Evolutionary conservation across 495 filamentous ascomycete species (phyloP).

Genomic region (Lasiosphaeria ovina): DNA sequence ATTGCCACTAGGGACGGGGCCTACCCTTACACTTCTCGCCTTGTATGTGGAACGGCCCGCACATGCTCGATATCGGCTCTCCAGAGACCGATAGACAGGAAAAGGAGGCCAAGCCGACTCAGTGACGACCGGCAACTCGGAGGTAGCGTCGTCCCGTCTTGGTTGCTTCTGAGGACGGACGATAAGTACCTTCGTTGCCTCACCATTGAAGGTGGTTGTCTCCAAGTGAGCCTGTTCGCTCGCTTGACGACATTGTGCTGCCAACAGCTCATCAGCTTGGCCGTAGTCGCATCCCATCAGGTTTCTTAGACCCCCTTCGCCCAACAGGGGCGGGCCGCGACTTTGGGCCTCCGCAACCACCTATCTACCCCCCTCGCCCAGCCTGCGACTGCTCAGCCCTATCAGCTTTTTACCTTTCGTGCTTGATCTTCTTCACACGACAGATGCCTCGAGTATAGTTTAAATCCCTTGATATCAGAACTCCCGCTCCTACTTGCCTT

Average conservation of each 20-base stretch:
- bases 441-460: not conserved
- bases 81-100: too few relatives aligned
- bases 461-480: not conserved
- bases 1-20: too few relatives aligned
- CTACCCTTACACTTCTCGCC: too few relatives aligned
- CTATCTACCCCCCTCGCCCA: not conserved
- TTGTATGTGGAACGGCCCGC: too few relatives aligned
- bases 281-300: not conserved
- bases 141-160: too few relatives aligned
- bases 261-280: not conserved
- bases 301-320: not conserved
- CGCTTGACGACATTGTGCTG: not conserved
- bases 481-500: not conserved
- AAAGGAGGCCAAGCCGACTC: too few relatives aligned
- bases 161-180: too few relatives aligned
- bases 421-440: not conserved
- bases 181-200: too few relatives aligned
- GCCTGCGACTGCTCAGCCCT: not conserved
- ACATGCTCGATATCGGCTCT: too few relatives aligned
- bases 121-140: too few relatives aligned
- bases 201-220: too few relatives aligned
- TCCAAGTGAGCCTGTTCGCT: too few relatives aligned
- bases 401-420: not conserved
- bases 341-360: constrained; percentile 5
- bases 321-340: constrained; percentile 1